Percentiles rank a stretch among this genome's conserved stretches.
These are phyloP conservation scores for Aspergillus novoparasiticus DNA, from an alignment of 2,329 filamentous ascomycete genomes.

Conservation along the genomic window DNA sequence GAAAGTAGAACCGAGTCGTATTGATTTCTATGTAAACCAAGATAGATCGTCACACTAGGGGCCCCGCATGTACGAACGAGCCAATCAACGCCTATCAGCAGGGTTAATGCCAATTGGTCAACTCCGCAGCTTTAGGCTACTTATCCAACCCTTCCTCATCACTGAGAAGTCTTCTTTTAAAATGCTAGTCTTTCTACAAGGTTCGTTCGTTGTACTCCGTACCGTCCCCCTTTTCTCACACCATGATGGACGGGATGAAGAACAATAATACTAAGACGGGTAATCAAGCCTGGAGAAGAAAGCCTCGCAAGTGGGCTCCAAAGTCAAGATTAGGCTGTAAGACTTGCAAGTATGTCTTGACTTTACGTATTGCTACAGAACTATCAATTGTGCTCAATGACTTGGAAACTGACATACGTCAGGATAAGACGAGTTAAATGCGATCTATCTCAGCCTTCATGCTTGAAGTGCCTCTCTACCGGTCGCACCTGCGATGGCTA, in stretches of 20 bases:
- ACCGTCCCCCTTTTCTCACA: neutral
- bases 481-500: conserved; percentile 45
- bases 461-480: conserved; percentile 41
- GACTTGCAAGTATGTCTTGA: conserved; percentile 44
- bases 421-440: conserved; percentile 45
- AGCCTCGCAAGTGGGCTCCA: conserved; percentile 40
- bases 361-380: neutral
- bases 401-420: neutral
- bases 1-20: no score
- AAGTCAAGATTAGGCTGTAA: conserved; percentile 45
- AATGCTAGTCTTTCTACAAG: neutral
- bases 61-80: conserved; percentile 11
- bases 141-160: neutral
- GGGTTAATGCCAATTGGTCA: neutral
- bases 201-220: neutral
- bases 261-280: conserved; percentile 16
- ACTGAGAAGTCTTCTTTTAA: neutral
- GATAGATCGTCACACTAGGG: no score
- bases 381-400: neutral
- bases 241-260: conserved; percentile 3
- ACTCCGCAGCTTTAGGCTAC: neutral
- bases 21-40: no score
- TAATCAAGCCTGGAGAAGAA: conserved; percentile 42
- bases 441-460: conserved; percentile 38
- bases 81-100: conserved; percentile 5